phyloP scores from a whole-genome alignment of 305 asterid species.

The Withania somnifera region DNA sequence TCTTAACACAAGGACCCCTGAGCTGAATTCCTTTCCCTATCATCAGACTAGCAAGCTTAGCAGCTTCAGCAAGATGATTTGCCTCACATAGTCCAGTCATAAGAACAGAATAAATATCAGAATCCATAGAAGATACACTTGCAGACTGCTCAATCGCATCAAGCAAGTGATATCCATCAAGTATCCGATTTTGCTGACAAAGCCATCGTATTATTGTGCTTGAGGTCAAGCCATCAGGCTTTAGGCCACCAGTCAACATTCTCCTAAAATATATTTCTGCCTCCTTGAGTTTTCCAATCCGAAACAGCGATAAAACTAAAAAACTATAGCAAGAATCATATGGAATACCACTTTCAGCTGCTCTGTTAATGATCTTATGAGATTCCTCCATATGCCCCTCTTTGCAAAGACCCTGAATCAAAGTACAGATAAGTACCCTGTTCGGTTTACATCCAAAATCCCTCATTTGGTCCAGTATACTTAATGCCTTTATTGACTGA shows the following conservation, averaged over 20 bases:
- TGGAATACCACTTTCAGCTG: slow-evolving; percentile 21
- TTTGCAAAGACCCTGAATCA: slow-evolving; percentile 56
- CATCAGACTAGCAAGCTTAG: slow-evolving; percentile 31
- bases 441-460: slow-evolving; percentile 44
- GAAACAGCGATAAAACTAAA: slow-evolving; percentile 44
- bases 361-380: slow-evolving; percentile 30
- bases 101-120: slow-evolving; percentile 38
- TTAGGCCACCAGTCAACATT: slow-evolving; percentile 49
- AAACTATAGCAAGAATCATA: slow-evolving; percentile 43
- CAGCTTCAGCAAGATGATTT: slow-evolving; percentile 36
- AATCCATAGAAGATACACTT: slow-evolving; percentile 27
- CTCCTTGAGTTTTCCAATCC: slow-evolving; percentile 32
- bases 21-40: slow-evolving; percentile 23
- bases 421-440: slow-evolving; percentile 33
- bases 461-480: slow-evolving; percentile 44
- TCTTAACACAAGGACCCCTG: slow-evolving; percentile 19
- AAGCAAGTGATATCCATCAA: slow-evolving; percentile 50
- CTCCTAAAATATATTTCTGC: slow-evolving; percentile 43
- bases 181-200: slow-evolving; percentile 31
- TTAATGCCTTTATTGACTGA: slow-evolving; percentile 38
- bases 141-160: slow-evolving; percentile 43
- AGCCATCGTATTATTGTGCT: slow-evolving; percentile 28
- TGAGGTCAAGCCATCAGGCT: slow-evolving; percentile 50
- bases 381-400: slow-evolving; percentile 62
- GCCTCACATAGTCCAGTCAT: slow-evolving; percentile 43